Evolutionary conservation across 1,139 yeast genomes (phyloP), one percentile per base, ranked within the genome.

Genomic region (Yamadazyma blattariae): DNA sequence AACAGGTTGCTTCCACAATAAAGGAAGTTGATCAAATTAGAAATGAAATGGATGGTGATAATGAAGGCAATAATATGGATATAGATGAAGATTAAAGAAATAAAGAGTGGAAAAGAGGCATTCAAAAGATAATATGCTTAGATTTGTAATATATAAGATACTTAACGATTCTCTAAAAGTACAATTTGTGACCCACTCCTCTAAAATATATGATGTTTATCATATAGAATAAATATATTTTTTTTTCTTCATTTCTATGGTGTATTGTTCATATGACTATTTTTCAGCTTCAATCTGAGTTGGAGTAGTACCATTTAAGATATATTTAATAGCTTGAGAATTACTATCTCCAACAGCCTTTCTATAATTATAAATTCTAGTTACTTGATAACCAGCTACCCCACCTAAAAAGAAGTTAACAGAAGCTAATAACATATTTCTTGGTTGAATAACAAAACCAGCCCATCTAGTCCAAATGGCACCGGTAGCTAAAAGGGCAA

Each of bases 391-490:
- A 22, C 94, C 88, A 3, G 97, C 97, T 30, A 94, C 96, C 27
- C 82, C 69, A 20, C 96, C 96, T 43, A 92, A 70, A 72, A 92
- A 92, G 72, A 89, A 88, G 66, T 92, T 92, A 41, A 92, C 98
- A 22, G 94, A 80, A 4, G 97, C 98, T 50, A 92, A 73, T 42
- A 92, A 68, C 48, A 75, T 72, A 66, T 92, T 92, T 64, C 86
- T 83, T 35, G 98, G 98, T 51, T 70, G 80, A 57, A 92, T 92
- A 44, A 89, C 94, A 61, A 89, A 77, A 2, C 74, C 76, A 22
- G 97, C 90, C 98, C 98, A 92, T 59, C 98, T 80, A 30, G 98
- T 92, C 98, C 98, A 92, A 52, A 92, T 89, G 37, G 78, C 79
- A 38, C 97, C 98, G 1, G 98, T 92, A 32, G 92, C 92, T 51